Base-by-base conservation (phyloP, 306 rosid species). In the Pyrus communis region DNA sequence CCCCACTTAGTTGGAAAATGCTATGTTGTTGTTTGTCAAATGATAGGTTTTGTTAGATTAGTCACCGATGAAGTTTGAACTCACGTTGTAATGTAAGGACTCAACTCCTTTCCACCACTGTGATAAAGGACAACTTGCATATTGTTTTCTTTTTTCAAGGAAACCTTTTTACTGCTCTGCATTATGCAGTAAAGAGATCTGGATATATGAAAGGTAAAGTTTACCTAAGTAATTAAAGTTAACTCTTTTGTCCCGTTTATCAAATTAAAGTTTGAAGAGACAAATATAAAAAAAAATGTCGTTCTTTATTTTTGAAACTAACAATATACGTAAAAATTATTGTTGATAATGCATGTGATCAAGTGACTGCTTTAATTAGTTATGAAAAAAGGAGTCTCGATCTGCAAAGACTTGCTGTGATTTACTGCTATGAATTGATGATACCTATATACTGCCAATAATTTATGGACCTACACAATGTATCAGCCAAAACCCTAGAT, bases 101-200 rank as follows among this genome's bases (percentile, higher is more conserved):
- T 35, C 40, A 35, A 35, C 2, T 35, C 9, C 0, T 35, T 35
- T 35, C 0, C 0, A 35, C 0, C 9, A 35, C 2, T 35, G 0
- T 35, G 40, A 2, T 7, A 1, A 35, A 35, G 2, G 40, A 2
- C 8, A 0, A 35, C 40, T 7, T 35, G 9, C 9, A 35, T 35
- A 9, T 35, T 35, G 40, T 46, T 46, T 10, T 12, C 17, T 46
- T 17, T 49, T 49, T 49, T 49, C 17, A 49, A 49, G 54, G 17
- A 49, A 49, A 49, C 17, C 13, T 49, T 13, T 49, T 49, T 14
- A 14, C 54, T 3, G 54, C 14, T 49, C 5, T 49, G 18, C 54
- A 49, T 1, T 3, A 4, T 49, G 54, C 18, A 14, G 54, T 49
- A 14, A 35, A 35, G 40, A 35, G 40, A 35, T 35, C 2, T 35